Evolutionary conservation across 495 filamentous ascomycete species (phyloP).

Genomic region (Bacidia rubella): DNA sequence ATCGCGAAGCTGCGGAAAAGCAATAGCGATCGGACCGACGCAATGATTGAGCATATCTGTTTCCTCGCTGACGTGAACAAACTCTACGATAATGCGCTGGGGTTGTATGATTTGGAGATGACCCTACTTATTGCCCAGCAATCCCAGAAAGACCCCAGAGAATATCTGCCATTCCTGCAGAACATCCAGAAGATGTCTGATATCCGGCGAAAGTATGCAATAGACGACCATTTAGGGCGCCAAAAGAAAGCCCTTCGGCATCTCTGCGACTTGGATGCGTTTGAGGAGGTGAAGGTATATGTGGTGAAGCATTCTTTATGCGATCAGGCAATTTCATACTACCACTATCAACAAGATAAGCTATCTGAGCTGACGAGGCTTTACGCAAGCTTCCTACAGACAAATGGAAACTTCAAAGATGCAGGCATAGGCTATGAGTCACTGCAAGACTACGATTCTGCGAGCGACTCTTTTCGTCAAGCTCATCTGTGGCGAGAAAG

Average conservation of each 20-base stretch:
- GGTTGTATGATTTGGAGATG: conserved; percentile 82
- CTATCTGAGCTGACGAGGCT: conserved; percentile 51
- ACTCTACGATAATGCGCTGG: conserved; percentile 83
- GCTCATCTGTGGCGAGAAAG: conserved; percentile 87
- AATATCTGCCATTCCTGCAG: conserved; percentile 91
- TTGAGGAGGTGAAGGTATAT: conserved; percentile 67
- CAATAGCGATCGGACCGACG: conserved; percentile 5
- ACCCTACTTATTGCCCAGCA: conserved; percentile 86
- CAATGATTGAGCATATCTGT: conserved; percentile 85
- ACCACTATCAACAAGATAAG: conserved; percentile 58
- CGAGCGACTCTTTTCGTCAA: conserved; percentile 64
- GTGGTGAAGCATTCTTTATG: conserved; percentile 68
- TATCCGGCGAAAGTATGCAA: conserved; percentile 59
- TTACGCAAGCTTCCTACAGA: conserved; percentile 66
- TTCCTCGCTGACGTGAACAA: conserved; percentile 87
- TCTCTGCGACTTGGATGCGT: conserved; percentile 50
- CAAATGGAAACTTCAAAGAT: conserved; percentile 62
- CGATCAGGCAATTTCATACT: conserved; percentile 60
- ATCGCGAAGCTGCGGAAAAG: conserved; percentile 63
- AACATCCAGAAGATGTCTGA: conserved; percentile 60
- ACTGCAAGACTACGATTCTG: conserved; percentile 53
- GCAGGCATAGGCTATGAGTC: conserved; percentile 84
- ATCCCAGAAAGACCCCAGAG: conserved; percentile 86
- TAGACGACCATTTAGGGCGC: conserved; percentile 74
- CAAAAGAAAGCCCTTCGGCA: conserved; percentile 63